Evolutionary conservation across 1,139 yeast species (phyloP).

Genomic region (Pichia sp.): DNA sequence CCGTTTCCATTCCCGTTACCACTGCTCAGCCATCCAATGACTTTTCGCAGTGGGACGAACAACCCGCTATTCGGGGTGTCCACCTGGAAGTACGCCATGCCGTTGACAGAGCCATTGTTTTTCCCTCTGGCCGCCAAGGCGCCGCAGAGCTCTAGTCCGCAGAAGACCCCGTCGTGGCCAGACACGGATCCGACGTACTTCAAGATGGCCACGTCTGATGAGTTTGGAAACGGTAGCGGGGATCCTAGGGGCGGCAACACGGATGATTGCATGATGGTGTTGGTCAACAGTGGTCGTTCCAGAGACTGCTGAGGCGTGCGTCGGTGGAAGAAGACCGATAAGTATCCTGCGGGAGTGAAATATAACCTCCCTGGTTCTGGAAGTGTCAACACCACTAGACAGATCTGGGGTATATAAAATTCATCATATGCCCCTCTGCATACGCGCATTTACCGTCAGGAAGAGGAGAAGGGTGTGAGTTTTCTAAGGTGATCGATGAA

Average conservation of each 20-base stretch:
- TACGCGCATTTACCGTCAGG: background rate
- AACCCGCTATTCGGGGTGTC: slow-evolving; percentile 63
- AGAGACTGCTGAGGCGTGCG: no score
- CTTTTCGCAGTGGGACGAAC: slow-evolving; percentile 65
- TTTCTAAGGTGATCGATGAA: background rate
- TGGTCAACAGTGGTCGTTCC: no score
- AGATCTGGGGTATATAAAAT: background rate
- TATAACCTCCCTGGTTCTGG: no score
- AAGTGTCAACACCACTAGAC: no score
- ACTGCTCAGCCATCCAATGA: slow-evolving; percentile 27
- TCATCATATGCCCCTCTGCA: background rate
- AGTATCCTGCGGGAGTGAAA: no score
- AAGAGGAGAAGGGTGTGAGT: background rate
- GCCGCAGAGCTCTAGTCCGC: slow-evolving; percentile 78
- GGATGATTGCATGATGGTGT: background rate
- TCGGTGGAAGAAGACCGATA: no score
- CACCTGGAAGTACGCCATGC: slow-evolving; percentile 59
- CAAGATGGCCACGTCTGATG: slow-evolving; percentile 47
- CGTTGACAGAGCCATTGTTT: slow-evolving; percentile 70
- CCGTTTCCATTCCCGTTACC: background rate
- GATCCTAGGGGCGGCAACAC: slow-evolving; percentile 15
- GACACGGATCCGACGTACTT: slow-evolving; percentile 71
- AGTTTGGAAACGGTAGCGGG: slow-evolving; percentile 11
- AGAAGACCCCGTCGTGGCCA: slow-evolving; percentile 74
- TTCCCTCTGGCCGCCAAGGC: slow-evolving; percentile 65